These are phyloP conservation scores for Chaetomium olivaceum DNA, from an alignment of 2,329 filamentous ascomycete species.

Conservation along the genomic window DNA sequence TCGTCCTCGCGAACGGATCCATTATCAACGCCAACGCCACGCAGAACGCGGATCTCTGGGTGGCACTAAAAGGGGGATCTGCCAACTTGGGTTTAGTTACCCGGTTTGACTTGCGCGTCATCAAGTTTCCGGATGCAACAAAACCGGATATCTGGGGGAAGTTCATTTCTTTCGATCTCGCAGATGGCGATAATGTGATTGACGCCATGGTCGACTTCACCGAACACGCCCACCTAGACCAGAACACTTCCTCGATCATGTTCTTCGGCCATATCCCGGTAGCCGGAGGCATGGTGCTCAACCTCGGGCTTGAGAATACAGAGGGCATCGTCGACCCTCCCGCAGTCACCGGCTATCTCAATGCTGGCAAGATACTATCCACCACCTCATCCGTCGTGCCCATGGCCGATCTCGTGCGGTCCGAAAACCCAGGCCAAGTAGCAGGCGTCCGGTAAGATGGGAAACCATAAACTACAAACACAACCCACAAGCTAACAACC, in stretches of 20 bases:
- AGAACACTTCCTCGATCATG: not conserved
- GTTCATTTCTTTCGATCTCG: not conserved
- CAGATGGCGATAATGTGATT: not conserved
- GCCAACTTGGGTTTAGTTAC: slow-evolving; percentile 1
- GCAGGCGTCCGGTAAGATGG: not conserved
- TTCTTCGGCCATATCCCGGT: not conserved
- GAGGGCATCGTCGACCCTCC: not conserved
- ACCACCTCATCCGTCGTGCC: not conserved
- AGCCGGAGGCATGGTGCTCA: not conserved
- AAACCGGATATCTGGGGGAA: not conserved
- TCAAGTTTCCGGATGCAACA: not conserved
- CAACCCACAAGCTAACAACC: not conserved
- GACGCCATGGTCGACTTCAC: slow-evolving; percentile 1
- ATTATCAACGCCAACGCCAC: slow-evolving; percentile 1
- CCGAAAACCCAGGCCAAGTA: not conserved
- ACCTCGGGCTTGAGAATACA: not conserved
- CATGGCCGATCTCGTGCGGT: not conserved
- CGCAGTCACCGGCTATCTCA: not conserved
- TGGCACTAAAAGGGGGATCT: not conserved
- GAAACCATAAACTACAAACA: not conserved
- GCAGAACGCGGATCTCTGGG: not conserved
- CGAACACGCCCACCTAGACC: not conserved
- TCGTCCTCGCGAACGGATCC: not conserved
- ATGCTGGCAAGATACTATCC: not conserved
- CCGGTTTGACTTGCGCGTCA: not conserved